Evolutionary conservation across 768 basidiomycete species (phyloP), one percentile per base, ranked within the genome.

Genomic region (Hysterangium stoloniferum): DNA sequence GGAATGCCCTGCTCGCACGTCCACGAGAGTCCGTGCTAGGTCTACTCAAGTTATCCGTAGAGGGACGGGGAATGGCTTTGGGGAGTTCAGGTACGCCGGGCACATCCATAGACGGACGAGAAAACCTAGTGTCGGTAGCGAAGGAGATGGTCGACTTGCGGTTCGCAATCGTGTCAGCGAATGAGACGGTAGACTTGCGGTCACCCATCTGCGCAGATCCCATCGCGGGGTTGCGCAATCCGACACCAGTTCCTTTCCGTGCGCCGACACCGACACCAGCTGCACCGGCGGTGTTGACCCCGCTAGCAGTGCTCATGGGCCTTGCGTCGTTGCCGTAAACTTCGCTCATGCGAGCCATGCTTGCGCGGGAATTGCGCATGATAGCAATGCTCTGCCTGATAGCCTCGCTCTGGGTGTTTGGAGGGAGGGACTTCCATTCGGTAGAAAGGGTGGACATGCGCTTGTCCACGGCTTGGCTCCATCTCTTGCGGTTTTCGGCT

Each of bases 401-500:
- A 9, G 85, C 88, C 29, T 80, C 84, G 19, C 71, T 70, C 1
- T 86, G 88, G 42, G 85, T 87, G 4, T 77, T 80, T 4, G 71
- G 68, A 6, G 82, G 77, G 57, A 88, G 79, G 37, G 75, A 72
- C 62, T 82, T 83, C 87, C 87, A 90, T 59, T 88, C 84, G 17
- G 74, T 68, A 5, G 80, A 82, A 56, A 89, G 86, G 43, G 82
- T 85, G 2, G 80, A 83, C 87, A 91, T 89, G 63, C 87, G 83
- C 64, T 79, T 80, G 68, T 91, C 87, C 63, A 91, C 64, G 8
- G 71, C 75, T 61, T 80, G 73, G 34, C 74, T 79, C 72, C 78
- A 91, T 19, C 71, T 71, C 62, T 68, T 73, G 59, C 76, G 71
- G 62, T 83, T 73, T 25, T 75, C 70, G 50, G 66, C 68, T 44